phyloP scores from a whole-genome alignment of 1,284 basidiomycete genomes.

The Cystobasidium slooffiae region DNA sequence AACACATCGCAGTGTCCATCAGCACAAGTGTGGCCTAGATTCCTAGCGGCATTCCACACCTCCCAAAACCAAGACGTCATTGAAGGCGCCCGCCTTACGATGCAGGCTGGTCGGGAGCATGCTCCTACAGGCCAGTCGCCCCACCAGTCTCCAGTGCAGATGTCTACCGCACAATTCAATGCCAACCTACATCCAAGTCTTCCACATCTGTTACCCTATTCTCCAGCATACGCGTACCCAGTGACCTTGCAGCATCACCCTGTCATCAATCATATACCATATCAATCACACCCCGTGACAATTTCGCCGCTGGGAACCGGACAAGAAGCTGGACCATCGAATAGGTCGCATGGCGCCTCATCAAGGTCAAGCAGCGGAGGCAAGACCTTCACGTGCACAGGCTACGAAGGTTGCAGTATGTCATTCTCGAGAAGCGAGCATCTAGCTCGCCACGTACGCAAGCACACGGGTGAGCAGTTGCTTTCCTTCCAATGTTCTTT shows the following conservation, averaged over 20 bases:
- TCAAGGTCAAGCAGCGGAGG: constrained; percentile 9
- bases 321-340: background rate
- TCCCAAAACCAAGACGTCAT: no score
- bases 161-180: background rate
- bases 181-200: background rate
- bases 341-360: background rate
- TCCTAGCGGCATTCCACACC: no score
- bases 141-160: background rate
- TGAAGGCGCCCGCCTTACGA: no score
- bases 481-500: background rate
- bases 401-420: constrained; percentile 33
- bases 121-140: background rate
- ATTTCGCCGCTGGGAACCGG: no score
- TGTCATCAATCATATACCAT: no score
- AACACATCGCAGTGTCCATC: no score
- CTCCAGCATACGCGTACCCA: no score
- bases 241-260: no score
- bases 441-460: constrained; percentile 38
- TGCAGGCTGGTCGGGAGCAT: constrained; percentile 1
- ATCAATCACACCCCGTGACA: no score
- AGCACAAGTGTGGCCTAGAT: no score
- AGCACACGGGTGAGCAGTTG: constrained; percentile 30
- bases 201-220: no score
- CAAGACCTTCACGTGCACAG: constrained; percentile 38
- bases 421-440: constrained; percentile 36